Evolutionary conservation across 768 basidiomycete species (phyloP).

Genomic region (Agaricus sinodeliciosus): DNA sequence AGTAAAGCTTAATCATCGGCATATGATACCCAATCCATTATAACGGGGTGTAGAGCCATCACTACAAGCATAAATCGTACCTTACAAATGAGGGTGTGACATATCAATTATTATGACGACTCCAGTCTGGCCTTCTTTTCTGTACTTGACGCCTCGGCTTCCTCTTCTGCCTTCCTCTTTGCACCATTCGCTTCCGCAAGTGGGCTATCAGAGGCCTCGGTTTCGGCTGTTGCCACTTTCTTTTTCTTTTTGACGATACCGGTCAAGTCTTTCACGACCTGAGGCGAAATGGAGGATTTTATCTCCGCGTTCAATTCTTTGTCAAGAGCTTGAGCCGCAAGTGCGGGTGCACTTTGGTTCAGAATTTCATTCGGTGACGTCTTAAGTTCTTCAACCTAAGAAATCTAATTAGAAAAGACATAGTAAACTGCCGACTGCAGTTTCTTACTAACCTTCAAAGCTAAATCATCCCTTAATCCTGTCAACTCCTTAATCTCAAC

Average conservation of each 20-base stretch:
- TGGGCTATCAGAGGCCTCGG: constrained; percentile 13
- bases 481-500: constrained; percentile 74
- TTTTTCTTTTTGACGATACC: constrained; percentile 88
- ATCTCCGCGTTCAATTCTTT: constrained; percentile 51
- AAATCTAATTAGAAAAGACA: not conserved
- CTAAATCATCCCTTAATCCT: constrained; percentile 73
- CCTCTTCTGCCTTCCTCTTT: constrained; percentile 72
- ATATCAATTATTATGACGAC: constrained; percentile 15
- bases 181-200: constrained; percentile 18
- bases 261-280: constrained; percentile 75
- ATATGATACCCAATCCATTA: not conserved
- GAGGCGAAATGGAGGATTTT: constrained; percentile 24
- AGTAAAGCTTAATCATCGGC: not conserved
- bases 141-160: constrained; percentile 34
- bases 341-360: constrained; percentile 54
- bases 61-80: constrained; percentile 9
- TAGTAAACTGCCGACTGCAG: not conserved
- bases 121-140: constrained; percentile 68
- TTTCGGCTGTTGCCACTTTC: constrained; percentile 39
- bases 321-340: constrained; percentile 67
- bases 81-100: constrained; percentile 9
- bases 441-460: constrained; percentile 56
- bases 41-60: not conserved
- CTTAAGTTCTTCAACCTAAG: constrained; percentile 86
- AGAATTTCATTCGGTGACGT: constrained; percentile 60